Percentiles rank a stretch among this genome's conserved stretches.
These are phyloP conservation scores for Gnetum montanum DNA, from an alignment of 75 land plant genomes.

Conservation along the genomic window DNA sequence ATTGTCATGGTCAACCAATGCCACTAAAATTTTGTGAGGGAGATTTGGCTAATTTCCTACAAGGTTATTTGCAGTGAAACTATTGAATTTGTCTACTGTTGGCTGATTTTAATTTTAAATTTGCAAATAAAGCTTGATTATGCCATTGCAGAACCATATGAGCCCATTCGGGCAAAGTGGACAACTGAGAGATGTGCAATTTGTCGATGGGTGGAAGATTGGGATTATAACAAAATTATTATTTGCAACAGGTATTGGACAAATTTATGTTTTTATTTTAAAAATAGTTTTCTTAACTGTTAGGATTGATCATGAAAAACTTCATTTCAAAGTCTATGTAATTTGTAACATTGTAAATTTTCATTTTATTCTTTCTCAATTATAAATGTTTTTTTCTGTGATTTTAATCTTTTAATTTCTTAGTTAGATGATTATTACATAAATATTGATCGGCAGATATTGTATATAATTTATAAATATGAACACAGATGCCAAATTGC, in stretches of 20 bases:
- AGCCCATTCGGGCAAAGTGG: slow-evolving; percentile 74
- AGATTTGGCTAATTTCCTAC: slow-evolving; percentile 40
- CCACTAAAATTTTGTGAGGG: slow-evolving; percentile 35
- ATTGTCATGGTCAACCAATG: slow-evolving; percentile 20
- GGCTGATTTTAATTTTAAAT: too few species aligned
- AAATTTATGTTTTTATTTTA: neutral
- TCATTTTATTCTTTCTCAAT: too few species aligned
- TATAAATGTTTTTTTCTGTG: too few species aligned
- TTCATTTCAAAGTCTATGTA: too few species aligned
- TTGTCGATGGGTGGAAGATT: slow-evolving; percentile 95
- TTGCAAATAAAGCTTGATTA: neutral
- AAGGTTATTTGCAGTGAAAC: slow-evolving; percentile 34
- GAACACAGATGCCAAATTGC: slow-evolving; percentile 87
- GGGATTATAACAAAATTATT: slow-evolving; percentile 94
- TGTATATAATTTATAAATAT: neutral
- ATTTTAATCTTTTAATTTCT: too few species aligned
- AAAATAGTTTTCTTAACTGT: neutral
- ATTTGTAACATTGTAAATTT: too few species aligned
- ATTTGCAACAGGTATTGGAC: slow-evolving; percentile 91
- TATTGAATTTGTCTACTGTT: too few species aligned
- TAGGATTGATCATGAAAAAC: too few species aligned
- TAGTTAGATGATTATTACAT: too few species aligned
- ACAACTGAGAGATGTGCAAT: slow-evolving; percentile 94
- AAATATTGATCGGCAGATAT: too few species aligned
- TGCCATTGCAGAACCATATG: slow-evolving; percentile 49